Evolutionary conservation across 2,329 filamentous ascomycete genomes (phyloP).

Genomic region (Cryphonectria radicalis): DNA sequence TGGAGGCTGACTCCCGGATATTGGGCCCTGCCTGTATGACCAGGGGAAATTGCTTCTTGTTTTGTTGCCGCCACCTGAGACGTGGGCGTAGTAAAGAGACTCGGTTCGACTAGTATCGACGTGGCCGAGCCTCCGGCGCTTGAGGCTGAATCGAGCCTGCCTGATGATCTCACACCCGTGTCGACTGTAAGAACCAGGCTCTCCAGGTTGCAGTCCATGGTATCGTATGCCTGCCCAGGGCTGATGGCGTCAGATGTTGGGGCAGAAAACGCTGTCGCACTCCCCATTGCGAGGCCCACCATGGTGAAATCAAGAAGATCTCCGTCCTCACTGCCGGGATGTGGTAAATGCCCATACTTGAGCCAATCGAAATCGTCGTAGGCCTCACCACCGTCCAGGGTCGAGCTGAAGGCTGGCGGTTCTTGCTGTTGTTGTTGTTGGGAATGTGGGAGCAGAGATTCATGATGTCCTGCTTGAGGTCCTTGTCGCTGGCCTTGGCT

Average conservation of each 20-base stretch:
- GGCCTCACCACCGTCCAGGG: background rate
- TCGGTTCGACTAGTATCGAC: background rate
- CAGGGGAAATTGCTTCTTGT: background rate
- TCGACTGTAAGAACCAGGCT: conserved; percentile 1
- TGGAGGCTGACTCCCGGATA: background rate
- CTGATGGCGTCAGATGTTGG: background rate
- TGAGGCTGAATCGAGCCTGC: background rate
- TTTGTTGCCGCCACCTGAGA: background rate
- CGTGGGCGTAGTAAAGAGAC: background rate
- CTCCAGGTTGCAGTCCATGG: background rate
- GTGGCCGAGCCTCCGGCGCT: background rate
- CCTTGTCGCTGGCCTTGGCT: background rate
- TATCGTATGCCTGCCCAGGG: background rate
- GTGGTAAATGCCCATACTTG: background rate
- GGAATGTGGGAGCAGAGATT: background rate
- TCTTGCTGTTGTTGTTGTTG: background rate
- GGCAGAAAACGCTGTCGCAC: background rate
- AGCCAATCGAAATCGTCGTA: background rate
- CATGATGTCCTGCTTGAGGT: background rate
- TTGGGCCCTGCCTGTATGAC: background rate
- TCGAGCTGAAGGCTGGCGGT: background rate
- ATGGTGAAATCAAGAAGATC: background rate
- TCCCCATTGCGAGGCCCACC: background rate
- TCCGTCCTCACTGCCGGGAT: background rate
- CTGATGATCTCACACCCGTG: background rate